Base-by-base conservation (phyloP, 1,139 yeast genomes). In the Diutina siamensis region DNA sequence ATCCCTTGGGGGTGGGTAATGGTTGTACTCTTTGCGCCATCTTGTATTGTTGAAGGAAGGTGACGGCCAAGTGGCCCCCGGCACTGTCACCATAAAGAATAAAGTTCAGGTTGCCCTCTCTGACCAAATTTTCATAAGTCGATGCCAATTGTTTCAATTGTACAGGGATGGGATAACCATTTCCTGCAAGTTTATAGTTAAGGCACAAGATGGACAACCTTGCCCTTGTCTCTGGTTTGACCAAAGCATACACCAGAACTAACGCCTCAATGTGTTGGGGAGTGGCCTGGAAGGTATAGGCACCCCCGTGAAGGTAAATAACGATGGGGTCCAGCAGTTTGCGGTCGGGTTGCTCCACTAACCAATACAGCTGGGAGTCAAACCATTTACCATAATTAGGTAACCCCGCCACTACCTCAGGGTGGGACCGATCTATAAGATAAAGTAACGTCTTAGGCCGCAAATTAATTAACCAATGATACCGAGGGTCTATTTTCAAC, bases 231-330 rank as follows among this genome's bases (percentile, higher is more conserved):
- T 57, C 55, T 2, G 60, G 59, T 15, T 60, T 63, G 13, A 69
- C 45, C 19, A 65, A 55, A 38, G 58, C 57, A 49, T 65, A 60
- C 15, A 67, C 53, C 3, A 67, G 56, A 19, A 63, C 46, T 12
- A 67, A 33, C 0, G 65, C 53, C 47, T 62, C 62, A 31, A 69
- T 35, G 47, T 70, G 75, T 42, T 57, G 54, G 0, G 64, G 63
- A 46, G 56, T 55, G 1, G 71, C 62, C 48, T 68, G 64, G 35
- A 66, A 48, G 46, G 59, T 66, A 51, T 60, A 70, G 2, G 74
- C 75, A 2, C 76, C 76, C 17, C 76, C 75, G 49, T 71, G 75
- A 13, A 57, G 50, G 49, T 59, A 70, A 22, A 70, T 55, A 15
- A 71, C 52, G n/a, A 71, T 54, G 1, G 74, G 74, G 49, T 69